Evolutionary conservation across 352 stramenopile genomes (phyloP).

Genomic region (Peronospora farinosa): DNA sequence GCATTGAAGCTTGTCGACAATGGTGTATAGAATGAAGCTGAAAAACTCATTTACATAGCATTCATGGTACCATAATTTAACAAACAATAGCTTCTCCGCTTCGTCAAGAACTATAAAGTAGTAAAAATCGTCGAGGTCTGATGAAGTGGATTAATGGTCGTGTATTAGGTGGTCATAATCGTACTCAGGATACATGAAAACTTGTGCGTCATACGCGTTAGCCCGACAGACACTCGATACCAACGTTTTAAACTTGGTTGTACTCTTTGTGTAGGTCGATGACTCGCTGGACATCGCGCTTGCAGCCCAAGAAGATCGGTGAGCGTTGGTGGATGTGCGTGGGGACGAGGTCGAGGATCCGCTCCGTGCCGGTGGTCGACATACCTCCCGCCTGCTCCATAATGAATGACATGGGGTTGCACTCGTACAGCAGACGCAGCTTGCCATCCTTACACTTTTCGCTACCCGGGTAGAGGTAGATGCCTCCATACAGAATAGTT

Average conservation of each 20-base stretch:
- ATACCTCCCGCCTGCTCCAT: constrained; percentile 96
- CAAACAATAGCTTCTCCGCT: too few relatives aligned
- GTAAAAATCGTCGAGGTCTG: too few relatives aligned
- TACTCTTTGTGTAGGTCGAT: constrained; percentile 67
- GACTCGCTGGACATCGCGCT: constrained; percentile 79
- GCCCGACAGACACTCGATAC: neutral
- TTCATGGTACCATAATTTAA: too few relatives aligned
- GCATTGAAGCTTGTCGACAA: too few relatives aligned
- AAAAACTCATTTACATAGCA: too few relatives aligned
- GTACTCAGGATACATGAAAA: too few relatives aligned
- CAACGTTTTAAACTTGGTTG: constrained; percentile 26
- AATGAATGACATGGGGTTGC: constrained; percentile 99
- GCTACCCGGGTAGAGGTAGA: constrained; percentile 97
- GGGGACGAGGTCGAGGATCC: constrained; percentile 92
- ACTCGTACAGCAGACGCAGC: constrained; percentile 97
- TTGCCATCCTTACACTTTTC: constrained; percentile 91
- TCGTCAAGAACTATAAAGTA: too few relatives aligned
- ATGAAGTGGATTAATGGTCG: too few relatives aligned
- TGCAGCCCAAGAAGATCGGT: constrained; percentile 95
- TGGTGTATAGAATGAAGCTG: too few relatives aligned
- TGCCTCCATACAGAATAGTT: constrained; percentile 96
- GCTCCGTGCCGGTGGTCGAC: constrained; percentile 90
- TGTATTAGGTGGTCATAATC: too few relatives aligned
- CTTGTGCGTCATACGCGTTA: too few relatives aligned
- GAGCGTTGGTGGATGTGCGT: constrained; percentile 96